phyloP scores from a whole-genome alignment of 371 early-diverging fungal genomes.

The Encephalitozoon hellem region DNA sequence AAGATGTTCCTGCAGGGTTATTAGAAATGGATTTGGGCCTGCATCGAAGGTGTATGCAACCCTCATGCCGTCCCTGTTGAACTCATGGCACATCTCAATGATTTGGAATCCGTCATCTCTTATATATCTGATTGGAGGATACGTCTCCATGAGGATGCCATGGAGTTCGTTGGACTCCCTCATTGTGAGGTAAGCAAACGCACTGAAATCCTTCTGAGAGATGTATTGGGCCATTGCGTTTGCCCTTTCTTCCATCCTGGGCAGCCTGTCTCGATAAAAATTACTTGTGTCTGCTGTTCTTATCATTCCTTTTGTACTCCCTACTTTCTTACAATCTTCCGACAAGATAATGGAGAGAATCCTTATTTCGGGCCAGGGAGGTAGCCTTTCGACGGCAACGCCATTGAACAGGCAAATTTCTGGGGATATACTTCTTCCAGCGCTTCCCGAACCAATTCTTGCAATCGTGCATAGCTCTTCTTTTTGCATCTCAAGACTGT shows the following conservation, averaged over 20 bases:
- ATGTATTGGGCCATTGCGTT: slow-evolving; percentile 73
- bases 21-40: slow-evolving; percentile 93
- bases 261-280: slow-evolving; percentile 70
- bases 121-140: slow-evolving; percentile 81
- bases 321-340: slow-evolving; percentile 76
- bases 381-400: slow-evolving; percentile 62
- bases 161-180: slow-evolving; percentile 94
- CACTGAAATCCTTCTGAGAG: slow-evolving; percentile 69
- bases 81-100: slow-evolving; percentile 71
- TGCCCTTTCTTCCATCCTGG: slow-evolving; percentile 76
- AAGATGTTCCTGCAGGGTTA: slow-evolving; percentile 20
- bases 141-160: slow-evolving; percentile 80
- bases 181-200: slow-evolving; percentile 86
- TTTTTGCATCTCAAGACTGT: slow-evolving; percentile 47
- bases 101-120: slow-evolving; percentile 80
- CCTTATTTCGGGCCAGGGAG: slow-evolving; percentile 87
- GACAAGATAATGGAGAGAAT: slow-evolving; percentile 76
- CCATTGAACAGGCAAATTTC: slow-evolving; percentile 93
- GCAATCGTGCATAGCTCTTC: slow-evolving; percentile 78
- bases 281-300: slow-evolving; percentile 76
- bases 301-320: slow-evolving; percentile 90
- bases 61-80: slow-evolving; percentile 66
- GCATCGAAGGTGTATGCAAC: slow-evolving; percentile 72
- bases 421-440: slow-evolving; percentile 85
- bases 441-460: slow-evolving; percentile 85